A percentile compares a stretch with the other conserved stretches of the same genome.
phyloP scores from a whole-genome alignment of 371 early-diverging fungal genomes.

The Mortierella sp. region DNA sequence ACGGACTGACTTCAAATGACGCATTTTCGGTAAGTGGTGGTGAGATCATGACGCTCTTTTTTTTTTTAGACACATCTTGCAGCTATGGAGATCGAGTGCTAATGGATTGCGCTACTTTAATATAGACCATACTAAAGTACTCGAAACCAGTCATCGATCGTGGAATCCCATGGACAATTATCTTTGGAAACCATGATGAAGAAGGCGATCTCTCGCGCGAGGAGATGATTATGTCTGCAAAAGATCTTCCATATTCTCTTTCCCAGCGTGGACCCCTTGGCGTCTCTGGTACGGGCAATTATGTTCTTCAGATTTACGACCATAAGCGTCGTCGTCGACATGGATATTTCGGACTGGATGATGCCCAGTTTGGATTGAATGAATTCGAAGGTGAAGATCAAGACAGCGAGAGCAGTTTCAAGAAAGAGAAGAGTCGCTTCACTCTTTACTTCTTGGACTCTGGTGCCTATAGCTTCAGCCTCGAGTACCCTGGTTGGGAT shows the following conservation, averaged over 20 bases:
- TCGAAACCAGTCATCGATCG: constrained; percentile 61
- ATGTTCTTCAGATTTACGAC: constrained; percentile 55
- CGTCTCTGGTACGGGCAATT: constrained; percentile 66
- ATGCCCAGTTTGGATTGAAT: neutral
- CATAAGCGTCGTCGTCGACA: constrained; percentile 6
- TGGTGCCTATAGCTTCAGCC: constrained; percentile 57
- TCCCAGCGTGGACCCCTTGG: constrained; percentile 61
- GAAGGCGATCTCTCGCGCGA: constrained; percentile 64
- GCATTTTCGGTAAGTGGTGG: constrained; percentile 49
- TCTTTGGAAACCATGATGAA: constrained; percentile 72
- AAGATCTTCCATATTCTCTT: constrained; percentile 62
- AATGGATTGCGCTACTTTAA: neutral
- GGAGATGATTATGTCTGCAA: constrained; percentile 62
- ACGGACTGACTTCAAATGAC: constrained; percentile 56
- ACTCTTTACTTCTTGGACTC: constrained; percentile 68
- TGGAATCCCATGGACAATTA: constrained; percentile 66
- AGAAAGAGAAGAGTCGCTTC: constrained; percentile 48
- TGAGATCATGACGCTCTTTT: neutral
- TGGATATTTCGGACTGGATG: neutral
- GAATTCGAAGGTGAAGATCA: neutral
- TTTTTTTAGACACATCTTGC: no score
- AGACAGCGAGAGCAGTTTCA: neutral
- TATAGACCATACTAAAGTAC: constrained; percentile 62
- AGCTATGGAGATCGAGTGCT: no score
- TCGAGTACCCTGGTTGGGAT: constrained; percentile 57